Percentiles rank a stretch among this genome's conserved stretches.
Evolutionary conservation across 1,139 yeast genomes (phyloP).

Genomic region (Hansenula lynferdii): DNA sequence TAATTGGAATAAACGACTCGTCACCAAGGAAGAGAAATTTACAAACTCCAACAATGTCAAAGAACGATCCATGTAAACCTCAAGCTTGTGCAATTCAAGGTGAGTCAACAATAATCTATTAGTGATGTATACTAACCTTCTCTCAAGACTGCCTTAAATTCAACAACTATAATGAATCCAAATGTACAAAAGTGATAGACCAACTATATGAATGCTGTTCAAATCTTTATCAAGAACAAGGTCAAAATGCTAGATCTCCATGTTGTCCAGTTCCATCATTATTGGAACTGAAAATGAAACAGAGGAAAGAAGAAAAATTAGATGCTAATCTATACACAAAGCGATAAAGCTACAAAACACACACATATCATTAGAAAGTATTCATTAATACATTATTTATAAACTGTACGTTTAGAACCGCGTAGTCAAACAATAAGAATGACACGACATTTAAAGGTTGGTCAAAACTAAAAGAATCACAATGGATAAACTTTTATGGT

Average conservation of each 20-base stretch:
- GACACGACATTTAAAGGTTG: constrained; percentile 60
- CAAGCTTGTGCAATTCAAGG: constrained; percentile 70
- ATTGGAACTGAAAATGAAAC: constrained; percentile 52
- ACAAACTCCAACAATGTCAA: neutral
- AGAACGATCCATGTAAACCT: constrained; percentile 51
- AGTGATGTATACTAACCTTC: constrained; percentile 1
- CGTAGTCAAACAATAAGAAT: constrained; percentile 46
- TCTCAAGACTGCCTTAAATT: constrained; percentile 42
- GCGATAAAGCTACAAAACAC: neutral
- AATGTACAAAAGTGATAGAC: constrained; percentile 56
- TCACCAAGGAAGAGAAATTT: neutral
- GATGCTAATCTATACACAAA: constrained; percentile 37
- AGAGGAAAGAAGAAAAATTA: constrained; percentile 44
- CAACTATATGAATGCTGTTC: constrained; percentile 58
- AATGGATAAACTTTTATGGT: neutral
- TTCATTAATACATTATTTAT: neutral
- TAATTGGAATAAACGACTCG: no score
- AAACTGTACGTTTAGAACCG: constrained; percentile 77
- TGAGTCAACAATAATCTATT: constrained; percentile 6
- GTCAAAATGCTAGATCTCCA: constrained; percentile 48
- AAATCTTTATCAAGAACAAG: constrained; percentile 46
- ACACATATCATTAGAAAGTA: neutral
- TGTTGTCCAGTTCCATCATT: constrained; percentile 63
- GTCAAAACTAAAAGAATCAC: constrained; percentile 35
- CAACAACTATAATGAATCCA: constrained; percentile 55